A percentile compares a stretch with the other conserved stretches of the same genome.
These are phyloP conservation scores for Leccinum pachyderme DNA, from an alignment of 1,284 basidiomycete genomes.

Conservation along the genomic window DNA sequence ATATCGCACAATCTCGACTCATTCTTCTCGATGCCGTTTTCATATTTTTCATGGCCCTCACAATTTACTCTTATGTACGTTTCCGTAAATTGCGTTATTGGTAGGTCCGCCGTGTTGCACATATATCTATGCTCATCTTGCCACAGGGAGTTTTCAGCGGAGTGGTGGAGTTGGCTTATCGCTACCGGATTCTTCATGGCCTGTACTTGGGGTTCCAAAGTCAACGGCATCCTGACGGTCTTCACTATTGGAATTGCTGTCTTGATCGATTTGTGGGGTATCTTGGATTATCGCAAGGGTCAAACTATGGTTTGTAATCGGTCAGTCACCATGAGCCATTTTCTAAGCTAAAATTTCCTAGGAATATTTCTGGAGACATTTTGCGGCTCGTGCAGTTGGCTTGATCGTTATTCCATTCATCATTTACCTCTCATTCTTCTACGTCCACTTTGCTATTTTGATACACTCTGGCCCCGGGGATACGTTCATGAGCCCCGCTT, in stretches of 20 bases:
- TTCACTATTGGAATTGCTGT: slow-evolving; percentile 89
- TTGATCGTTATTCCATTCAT: slow-evolving; percentile 86
- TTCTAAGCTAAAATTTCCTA: slow-evolving; percentile 32
- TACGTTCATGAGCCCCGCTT: slow-evolving; percentile 95
- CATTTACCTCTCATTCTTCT: slow-evolving; percentile 96
- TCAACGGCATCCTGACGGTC: slow-evolving; percentile 95
- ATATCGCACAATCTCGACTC: slow-evolving; percentile 92
- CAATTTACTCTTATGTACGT: slow-evolving; percentile 92
- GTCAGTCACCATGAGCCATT: not conserved
- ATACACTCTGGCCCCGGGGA: slow-evolving; percentile 93
- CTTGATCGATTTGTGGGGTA: slow-evolving; percentile 90
- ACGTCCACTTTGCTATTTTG: slow-evolving; percentile 90
- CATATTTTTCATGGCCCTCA: slow-evolving; percentile 94
- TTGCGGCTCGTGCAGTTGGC: slow-evolving; percentile 82
- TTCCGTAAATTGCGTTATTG: slow-evolving; percentile 94
- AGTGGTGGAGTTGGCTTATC: slow-evolving; percentile 96
- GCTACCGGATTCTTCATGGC: slow-evolving; percentile 93
- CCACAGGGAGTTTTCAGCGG: slow-evolving; percentile 74
- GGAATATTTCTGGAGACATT: slow-evolving; percentile 91
- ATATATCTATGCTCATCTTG: not conserved
- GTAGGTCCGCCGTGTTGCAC: slow-evolving; percentile 42
- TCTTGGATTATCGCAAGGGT: slow-evolving; percentile 86
- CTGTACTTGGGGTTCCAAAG: slow-evolving; percentile 96
- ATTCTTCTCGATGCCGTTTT: slow-evolving; percentile 95
- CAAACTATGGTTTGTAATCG: slow-evolving; percentile 70